Evolutionary conservation across 2,329 filamentous ascomycete genomes (phyloP).

Genomic region (Nemania serpens): DNA sequence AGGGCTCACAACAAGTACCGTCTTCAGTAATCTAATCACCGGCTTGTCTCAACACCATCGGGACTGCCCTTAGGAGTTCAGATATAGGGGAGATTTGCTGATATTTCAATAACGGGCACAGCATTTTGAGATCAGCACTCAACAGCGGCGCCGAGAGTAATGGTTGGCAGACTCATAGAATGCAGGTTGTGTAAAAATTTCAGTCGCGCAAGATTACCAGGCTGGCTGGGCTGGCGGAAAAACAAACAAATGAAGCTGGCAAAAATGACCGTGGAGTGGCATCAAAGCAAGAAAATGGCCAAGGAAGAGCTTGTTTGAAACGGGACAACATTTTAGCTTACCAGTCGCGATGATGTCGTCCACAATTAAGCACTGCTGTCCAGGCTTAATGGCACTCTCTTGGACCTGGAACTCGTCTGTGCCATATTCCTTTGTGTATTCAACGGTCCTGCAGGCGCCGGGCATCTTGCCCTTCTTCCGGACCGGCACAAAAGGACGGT

Average conservation of each 20-base stretch:
- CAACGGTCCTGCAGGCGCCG: slow-evolving; percentile 81
- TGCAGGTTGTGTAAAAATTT: neutral
- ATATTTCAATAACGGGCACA: neutral
- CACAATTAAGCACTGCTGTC: slow-evolving; percentile 89
- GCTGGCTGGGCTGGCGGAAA: neutral
- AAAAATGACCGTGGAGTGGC: neutral
- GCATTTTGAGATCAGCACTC: neutral
- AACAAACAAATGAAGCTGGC: neutral
- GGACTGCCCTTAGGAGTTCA: neutral
- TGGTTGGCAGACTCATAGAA: neutral
- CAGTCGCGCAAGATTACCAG: neutral
- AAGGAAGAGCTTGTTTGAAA: slow-evolving; percentile 11
- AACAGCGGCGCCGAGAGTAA: neutral
- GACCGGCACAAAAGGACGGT: slow-evolving; percentile 87
- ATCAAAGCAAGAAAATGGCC: neutral
- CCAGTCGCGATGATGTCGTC: slow-evolving; percentile 99
- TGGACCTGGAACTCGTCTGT: slow-evolving; percentile 97
- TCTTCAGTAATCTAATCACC: neutral
- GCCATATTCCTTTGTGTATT: slow-evolving; percentile 95
- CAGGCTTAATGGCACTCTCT: slow-evolving; percentile 77
- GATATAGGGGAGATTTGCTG: neutral
- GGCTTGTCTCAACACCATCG: neutral
- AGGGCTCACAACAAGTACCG: neutral
- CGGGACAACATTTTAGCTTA: slow-evolving; percentile 52
- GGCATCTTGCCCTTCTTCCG: slow-evolving; percentile 96